A percentile compares a stretch with the other conserved stretches of the same genome.
phyloP scores from a whole-genome alignment of 306 rosid genomes.

The Lagenaria siceraria region DNA sequence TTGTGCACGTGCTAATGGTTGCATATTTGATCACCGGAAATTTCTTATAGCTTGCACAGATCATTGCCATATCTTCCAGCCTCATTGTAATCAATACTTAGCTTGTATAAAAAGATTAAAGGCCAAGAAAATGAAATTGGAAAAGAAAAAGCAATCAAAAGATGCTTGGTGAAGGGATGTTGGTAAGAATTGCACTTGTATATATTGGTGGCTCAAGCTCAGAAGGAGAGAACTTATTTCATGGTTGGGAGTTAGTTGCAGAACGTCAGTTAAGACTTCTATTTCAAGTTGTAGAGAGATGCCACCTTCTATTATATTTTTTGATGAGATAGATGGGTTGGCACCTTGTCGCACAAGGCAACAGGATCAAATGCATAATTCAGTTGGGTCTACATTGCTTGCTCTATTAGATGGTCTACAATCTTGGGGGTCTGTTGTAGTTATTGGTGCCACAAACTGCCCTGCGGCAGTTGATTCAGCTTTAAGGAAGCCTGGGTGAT shows the following conservation, averaged over 20 bases:
- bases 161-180: slow-evolving; percentile 75
- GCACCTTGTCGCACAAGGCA: slow-evolving; percentile 85
- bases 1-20: slow-evolving; percentile 92
- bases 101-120: slow-evolving; percentile 59
- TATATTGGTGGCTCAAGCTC: slow-evolving; percentile 84
- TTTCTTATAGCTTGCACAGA: slow-evolving; percentile 98
- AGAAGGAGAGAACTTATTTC: slow-evolving; percentile 42
- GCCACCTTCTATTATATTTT: too few relatives aligned
- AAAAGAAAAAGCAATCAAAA: slow-evolving; percentile 61
- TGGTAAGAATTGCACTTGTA: slow-evolving; percentile 84
- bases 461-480: slow-evolving; percentile 97
- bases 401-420: slow-evolving; percentile 92
- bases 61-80: slow-evolving; percentile 80
- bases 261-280: too few relatives aligned
- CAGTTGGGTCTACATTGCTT: slow-evolving; percentile 95
- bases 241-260: slow-evolving; percentile 99
- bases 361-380: slow-evolving; percentile 96
- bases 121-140: slow-evolving; percentile 82
- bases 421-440: slow-evolving; percentile 95
- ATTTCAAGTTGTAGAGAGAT: too few relatives aligned
- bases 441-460: slow-evolving; percentile 95
- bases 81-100: slow-evolving; percentile 56
- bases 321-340: slow-evolving; percentile 95
- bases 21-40: slow-evolving; percentile 93
- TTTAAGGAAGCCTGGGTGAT: slow-evolving; percentile 89